Percentiles rank a stretch among this genome's conserved stretches.
phyloP scores from a whole-genome alignment of 768 basidiomycete genomes.

The Rhizopogon vinicolor region DNA sequence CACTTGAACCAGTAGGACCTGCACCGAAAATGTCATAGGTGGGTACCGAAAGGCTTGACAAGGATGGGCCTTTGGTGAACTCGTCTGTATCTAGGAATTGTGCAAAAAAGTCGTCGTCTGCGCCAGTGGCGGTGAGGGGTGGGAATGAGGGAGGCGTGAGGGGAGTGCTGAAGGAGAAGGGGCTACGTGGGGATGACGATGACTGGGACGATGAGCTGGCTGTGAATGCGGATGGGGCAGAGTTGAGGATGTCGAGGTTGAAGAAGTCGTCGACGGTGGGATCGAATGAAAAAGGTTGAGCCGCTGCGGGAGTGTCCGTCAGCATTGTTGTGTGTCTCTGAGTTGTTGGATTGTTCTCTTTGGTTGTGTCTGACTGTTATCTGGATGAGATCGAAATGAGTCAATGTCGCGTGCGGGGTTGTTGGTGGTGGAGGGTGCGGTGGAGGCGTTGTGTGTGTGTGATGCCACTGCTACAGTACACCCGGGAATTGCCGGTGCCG shows the following conservation, averaged over 20 bases:
- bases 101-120: constrained; percentile 34
- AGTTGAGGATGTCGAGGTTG: constrained; percentile 53
- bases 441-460: no score
- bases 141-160: constrained; percentile 39
- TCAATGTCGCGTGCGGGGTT: no score
- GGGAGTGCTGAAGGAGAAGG: constrained; percentile 25
- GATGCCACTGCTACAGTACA: no score
- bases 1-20: constrained; percentile 23
- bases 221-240: constrained; percentile 4
- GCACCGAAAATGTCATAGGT: constrained; percentile 39
- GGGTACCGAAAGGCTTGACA: constrained; percentile 17
- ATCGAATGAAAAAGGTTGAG: constrained; percentile 20
- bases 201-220: constrained; percentile 34
- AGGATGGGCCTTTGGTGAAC: constrained; percentile 25
- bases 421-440: no score
- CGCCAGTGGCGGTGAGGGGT: constrained; percentile 10
- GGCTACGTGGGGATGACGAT: constrained; percentile 41
- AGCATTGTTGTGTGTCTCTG: background rate
- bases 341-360: background rate
- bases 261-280: constrained; percentile 53
- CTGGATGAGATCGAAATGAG: constrained; percentile 1
- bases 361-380: background rate
- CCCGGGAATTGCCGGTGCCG: no score
- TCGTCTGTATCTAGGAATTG: constrained; percentile 42
- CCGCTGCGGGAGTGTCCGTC: constrained; percentile 1